A percentile compares a stretch with the other conserved stretches of the same genome.
phyloP scores from a whole-genome alignment of 169 alveolate genomes.

The Plasmodium relictum region DNA sequence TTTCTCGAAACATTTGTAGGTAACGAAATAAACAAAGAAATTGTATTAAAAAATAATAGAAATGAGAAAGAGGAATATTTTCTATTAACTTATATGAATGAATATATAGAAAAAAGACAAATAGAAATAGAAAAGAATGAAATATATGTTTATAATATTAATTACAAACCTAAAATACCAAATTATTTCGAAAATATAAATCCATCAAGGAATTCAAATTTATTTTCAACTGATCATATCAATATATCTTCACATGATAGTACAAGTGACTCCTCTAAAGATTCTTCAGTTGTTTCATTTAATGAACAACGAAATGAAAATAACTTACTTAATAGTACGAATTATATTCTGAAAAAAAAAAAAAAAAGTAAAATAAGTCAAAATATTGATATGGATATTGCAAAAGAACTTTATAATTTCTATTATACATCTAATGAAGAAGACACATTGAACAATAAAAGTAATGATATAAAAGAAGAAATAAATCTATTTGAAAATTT shows the following conservation, averaged over 20 bases:
- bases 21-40: constrained; percentile 39
- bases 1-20: constrained; percentile 47
- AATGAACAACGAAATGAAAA: not conserved
- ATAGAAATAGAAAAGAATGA: constrained; percentile 40
- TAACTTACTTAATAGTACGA: not conserved
- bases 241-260: not conserved
- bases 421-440: not conserved
- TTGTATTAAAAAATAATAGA: constrained; percentile 67
- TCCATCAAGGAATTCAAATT: not conserved
- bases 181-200: constrained; percentile 28
- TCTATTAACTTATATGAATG: constrained; percentile 58
- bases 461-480: not conserved
- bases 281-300: not conserved
- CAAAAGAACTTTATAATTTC: too few species aligned
- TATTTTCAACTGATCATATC: not conserved
- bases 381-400: too few species aligned
- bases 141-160: constrained; percentile 34
- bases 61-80: constrained; percentile 43
- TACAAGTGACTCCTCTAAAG: not conserved
- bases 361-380: not conserved
- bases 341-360: not conserved
- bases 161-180: constrained; percentile 41
- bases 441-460: not conserved
- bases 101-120: constrained; percentile 55
- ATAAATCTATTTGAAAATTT: not conserved